A percentile compares a stretch with the other conserved stretches of the same genome.
These are phyloP conservation scores for Bisporella sp. DNA, from an alignment of 2,329 filamentous ascomycete species.

Conservation along the genomic window DNA sequence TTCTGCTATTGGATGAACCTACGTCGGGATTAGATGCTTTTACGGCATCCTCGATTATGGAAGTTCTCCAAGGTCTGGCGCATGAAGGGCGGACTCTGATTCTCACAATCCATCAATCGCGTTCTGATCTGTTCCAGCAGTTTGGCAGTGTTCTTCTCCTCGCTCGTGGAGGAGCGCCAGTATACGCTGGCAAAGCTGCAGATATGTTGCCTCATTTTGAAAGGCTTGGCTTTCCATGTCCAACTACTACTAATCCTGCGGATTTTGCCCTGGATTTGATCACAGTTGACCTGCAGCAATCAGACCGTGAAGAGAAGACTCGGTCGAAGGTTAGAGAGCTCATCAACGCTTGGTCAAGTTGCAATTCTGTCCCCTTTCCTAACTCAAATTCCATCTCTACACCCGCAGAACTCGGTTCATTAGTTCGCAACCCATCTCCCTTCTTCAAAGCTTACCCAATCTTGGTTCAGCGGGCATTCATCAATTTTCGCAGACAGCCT, in stretches of 20 bases:
- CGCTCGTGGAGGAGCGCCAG: slow-evolving; percentile 60
- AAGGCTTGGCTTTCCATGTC: slow-evolving; percentile 54
- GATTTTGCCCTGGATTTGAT: slow-evolving; percentile 74
- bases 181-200: slow-evolving; percentile 57
- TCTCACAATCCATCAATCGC: slow-evolving; percentile 71
- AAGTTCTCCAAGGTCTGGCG: slow-evolving; percentile 63
- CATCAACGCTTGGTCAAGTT: slow-evolving; percentile 48
- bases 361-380: slow-evolving; percentile 14
- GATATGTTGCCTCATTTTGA: slow-evolving; percentile 62
- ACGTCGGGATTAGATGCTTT: slow-evolving; percentile 73
- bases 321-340: slow-evolving; percentile 54
- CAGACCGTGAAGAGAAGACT: slow-evolving; percentile 53
- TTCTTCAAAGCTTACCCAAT: slow-evolving; percentile 59
- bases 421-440: slow-evolving; percentile 55
- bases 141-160: slow-evolving; percentile 68
- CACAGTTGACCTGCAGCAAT: slow-evolving; percentile 66
- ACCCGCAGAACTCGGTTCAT: slow-evolving; percentile 64
- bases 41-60: slow-evolving; percentile 69
- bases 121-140: slow-evolving; percentile 63
- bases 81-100: slow-evolving; percentile 68
- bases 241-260: slow-evolving; percentile 65
- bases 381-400: slow-evolving; percentile 37
- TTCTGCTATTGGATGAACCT: slow-evolving; percentile 69
- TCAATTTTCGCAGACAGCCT: slow-evolving; percentile 64
- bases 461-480: slow-evolving; percentile 57